These are phyloP conservation scores for Umbelopsis isabellina DNA, from an alignment of 192 early-diverging fungal genomes.

Conservation along the genomic window DNA sequence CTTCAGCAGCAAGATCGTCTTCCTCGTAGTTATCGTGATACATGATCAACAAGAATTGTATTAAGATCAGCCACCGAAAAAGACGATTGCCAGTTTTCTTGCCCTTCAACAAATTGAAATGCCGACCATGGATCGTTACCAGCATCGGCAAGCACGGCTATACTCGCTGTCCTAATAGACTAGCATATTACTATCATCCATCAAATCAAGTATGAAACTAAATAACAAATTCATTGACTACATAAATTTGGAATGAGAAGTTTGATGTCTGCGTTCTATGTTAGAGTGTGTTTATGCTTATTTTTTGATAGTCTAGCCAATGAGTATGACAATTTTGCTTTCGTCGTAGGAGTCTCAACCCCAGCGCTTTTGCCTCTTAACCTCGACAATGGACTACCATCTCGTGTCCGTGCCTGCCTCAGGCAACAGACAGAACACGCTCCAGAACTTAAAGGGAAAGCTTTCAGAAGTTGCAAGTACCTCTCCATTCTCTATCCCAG, in stretches of 20 bases:
- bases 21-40: constrained; percentile 52
- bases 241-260: too few relatives aligned
- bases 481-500: constrained; percentile 83
- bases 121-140: background rate
- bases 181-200: too few relatives aligned
- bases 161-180: background rate
- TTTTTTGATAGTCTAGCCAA: background rate
- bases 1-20: constrained; percentile 63
- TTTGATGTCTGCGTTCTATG: too few relatives aligned
- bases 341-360: constrained; percentile 13
- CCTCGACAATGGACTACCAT: constrained; percentile 51
- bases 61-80: constrained; percentile 15
- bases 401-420: constrained; percentile 88
- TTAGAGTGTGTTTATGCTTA: background rate
- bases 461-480: constrained; percentile 80
- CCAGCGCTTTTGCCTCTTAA: constrained; percentile 14
- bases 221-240: too few relatives aligned
- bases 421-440: constrained; percentile 71
- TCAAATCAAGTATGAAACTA: too few relatives aligned
- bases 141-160: background rate
- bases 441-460: constrained; percentile 75
- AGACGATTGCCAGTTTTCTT: constrained; percentile 7
- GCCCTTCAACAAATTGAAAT: background rate
- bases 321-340: background rate
- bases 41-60: constrained; percentile 26